phyloP scores from a whole-genome alignment of 441 rosid genomes.

The Bocquillonia castaneifolia region DNA sequence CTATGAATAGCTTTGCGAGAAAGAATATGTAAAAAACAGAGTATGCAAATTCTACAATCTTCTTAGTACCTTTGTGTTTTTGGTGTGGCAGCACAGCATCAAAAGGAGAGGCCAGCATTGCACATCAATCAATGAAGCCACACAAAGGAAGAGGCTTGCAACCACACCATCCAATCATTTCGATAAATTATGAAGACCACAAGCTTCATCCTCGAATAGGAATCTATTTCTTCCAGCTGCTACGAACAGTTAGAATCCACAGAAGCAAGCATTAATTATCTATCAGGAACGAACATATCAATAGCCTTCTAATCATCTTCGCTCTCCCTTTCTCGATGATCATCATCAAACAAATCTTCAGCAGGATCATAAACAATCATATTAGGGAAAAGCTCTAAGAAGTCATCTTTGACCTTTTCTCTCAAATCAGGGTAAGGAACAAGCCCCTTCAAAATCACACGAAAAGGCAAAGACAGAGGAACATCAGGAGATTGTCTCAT shows the following conservation, averaged over 20 bases:
- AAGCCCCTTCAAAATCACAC: slow-evolving; percentile 82
- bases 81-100: too few relatives aligned
- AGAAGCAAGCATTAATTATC: not conserved
- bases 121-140: not conserved
- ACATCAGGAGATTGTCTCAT: slow-evolving; percentile 85
- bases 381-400: slow-evolving; percentile 81
- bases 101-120: too few relatives aligned
- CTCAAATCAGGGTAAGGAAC: slow-evolving; percentile 71
- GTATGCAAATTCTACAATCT: too few relatives aligned
- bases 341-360: slow-evolving; percentile 68
- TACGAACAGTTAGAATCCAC: not conserved
- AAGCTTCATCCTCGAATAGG: not conserved
- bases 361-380: slow-evolving; percentile 86
- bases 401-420: slow-evolving; percentile 76
- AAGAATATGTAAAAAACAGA: too few relatives aligned
- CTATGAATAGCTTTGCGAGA: too few relatives aligned
- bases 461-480: slow-evolving; percentile 78
- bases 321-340: slow-evolving; percentile 37
- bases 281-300: not conserved
- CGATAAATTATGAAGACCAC: not conserved
- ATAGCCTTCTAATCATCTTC: slow-evolving; percentile 40
- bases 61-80: too few relatives aligned
- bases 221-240: not conserved
- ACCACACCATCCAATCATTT: not conserved
- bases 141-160: slow-evolving; percentile 17